Base-by-base conservation (phyloP, 148 eudicot species). In the Mesembryanthemum crystallinum region DNA sequence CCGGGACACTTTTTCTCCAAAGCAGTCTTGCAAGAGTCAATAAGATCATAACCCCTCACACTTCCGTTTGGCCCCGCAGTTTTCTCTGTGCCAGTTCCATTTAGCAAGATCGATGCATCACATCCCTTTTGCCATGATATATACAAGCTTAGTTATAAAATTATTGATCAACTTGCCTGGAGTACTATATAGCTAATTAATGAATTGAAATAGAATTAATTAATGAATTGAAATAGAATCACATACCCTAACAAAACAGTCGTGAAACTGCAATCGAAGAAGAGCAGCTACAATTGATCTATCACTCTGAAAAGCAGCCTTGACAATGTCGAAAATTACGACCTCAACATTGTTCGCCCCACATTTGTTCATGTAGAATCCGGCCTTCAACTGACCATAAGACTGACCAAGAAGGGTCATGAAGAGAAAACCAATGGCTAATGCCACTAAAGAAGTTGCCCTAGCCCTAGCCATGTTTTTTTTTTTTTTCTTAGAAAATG, bases 1-100 rank as follows among this genome's bases (percentile, higher is more conserved):
- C 83, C 85, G 0, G 87, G 84, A 67, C 89, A 88, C 0, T 23
- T 43, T 35, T 27, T 32, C 71, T 88, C 89, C 29, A 88, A 43
- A 0, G 73, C 76, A 8, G 72, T 69, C 72, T 89, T 83, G 51
- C 82, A 83, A 67, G 78, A 33, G 23, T 80, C 82, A 13, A 80
- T 60, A 25, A 80, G 63, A 0, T 74, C 61, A 47, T 37, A 80
- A 35, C 75, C 78, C 33, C 69, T 55, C 21, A 80, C 82, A 69
- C 82, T 68, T 20, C 11, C 18, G 25, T 80, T 80, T 25, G 39
- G 54, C 8, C 15, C 32, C 24, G 74, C 75, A 29, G 15, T 35
- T 63, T 75, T 80, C 71, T 80, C 82, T 8, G 75, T 32, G 49
- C n/a, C 3, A 7, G 30, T 51, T 21, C 78, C 82, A 47, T 80